Percentiles rank a stretch among this genome's conserved stretches.
Evolutionary conservation across 257 asterid genomes (phyloP).

Genomic region (Solanum rostratum): DNA sequence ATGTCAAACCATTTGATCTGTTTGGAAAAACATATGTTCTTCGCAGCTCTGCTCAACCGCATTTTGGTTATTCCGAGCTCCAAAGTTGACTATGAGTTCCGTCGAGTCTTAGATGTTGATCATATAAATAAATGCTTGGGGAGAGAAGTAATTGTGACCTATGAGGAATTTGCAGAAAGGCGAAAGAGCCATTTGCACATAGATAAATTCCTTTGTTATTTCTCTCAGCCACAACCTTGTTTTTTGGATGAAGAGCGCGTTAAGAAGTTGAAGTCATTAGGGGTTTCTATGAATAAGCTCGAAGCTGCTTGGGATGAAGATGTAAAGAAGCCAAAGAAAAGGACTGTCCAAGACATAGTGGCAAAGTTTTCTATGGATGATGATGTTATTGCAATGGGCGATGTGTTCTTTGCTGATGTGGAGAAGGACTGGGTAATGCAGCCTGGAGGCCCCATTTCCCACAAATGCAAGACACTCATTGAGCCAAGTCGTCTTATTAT

Average conservation of each 20-base stretch:
- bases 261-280: slow-evolving; percentile 75
- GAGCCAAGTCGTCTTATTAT: slow-evolving; percentile 88
- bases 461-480: slow-evolving; percentile 69
- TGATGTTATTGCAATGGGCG: slow-evolving; percentile 90
- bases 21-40: slow-evolving; percentile 92
- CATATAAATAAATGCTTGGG: slow-evolving; percentile 79
- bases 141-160: slow-evolving; percentile 69
- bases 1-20: slow-evolving; percentile 98
- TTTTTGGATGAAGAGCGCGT: slow-evolving; percentile 76
- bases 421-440: slow-evolving; percentile 93
- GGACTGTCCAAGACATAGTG: slow-evolving; percentile 51
- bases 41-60: slow-evolving; percentile 78
- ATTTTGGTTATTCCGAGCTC: slow-evolving; percentile 84
- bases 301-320: slow-evolving; percentile 83
- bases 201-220: slow-evolving; percentile 71
- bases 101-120: slow-evolving; percentile 67
- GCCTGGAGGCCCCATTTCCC: slow-evolving; percentile 94
- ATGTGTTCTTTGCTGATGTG: slow-evolving; percentile 88
- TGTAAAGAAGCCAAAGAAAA: slow-evolving; percentile 66
- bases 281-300: slow-evolving; percentile 59
- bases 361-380: slow-evolving; percentile 51
- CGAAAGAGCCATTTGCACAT: slow-evolving; percentile 58
- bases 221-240: slow-evolving; percentile 83
- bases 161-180: slow-evolving; percentile 63
- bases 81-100: slow-evolving; percentile 77